Percentiles rank a stretch among this genome's conserved stretches.
These are phyloP conservation scores for Neurospora sublineolata DNA, from an alignment of 495 filamentous ascomycete species.

Conservation along the genomic window DNA sequence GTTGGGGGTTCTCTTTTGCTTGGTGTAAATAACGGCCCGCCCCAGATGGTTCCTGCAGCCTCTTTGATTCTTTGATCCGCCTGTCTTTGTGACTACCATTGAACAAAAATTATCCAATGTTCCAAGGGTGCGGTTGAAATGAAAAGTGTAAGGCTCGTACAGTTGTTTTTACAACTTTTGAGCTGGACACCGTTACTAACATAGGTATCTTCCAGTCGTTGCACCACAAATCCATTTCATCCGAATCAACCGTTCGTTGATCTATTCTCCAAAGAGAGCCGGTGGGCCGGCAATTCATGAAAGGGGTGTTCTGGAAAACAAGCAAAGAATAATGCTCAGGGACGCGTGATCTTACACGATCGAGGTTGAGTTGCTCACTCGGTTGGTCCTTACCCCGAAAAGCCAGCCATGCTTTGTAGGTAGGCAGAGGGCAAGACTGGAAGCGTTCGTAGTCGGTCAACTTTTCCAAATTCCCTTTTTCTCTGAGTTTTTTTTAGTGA, in stretches of 20 bases:
- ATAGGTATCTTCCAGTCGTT: not conserved
- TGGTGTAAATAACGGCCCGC: not conserved
- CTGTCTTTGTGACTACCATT: not conserved
- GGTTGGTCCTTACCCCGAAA: not conserved
- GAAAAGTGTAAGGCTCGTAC: not conserved
- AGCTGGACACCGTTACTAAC: not conserved
- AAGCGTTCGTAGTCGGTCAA: not conserved
- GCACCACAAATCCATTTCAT: not conserved
- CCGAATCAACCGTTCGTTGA: not conserved
- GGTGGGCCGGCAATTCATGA: not conserved
- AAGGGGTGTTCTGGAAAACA: not conserved
- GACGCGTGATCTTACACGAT: not conserved
- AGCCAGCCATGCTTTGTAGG: not conserved
- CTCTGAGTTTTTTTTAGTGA: not conserved
- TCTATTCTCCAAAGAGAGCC: not conserved
- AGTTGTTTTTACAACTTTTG: not conserved
- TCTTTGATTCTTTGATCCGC: not conserved
- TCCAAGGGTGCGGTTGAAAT: not conserved
- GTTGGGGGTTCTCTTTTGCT: not conserved
- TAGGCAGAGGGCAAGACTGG: not conserved
- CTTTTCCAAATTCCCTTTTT: not conserved
- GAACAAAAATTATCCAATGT: not conserved
- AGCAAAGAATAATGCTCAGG: not conserved
- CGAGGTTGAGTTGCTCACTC: not conserved
- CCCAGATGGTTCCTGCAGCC: not conserved